Base-by-base conservation (phyloP, 805 yeast species). In the Cyberlindnera lachancei region DNA sequence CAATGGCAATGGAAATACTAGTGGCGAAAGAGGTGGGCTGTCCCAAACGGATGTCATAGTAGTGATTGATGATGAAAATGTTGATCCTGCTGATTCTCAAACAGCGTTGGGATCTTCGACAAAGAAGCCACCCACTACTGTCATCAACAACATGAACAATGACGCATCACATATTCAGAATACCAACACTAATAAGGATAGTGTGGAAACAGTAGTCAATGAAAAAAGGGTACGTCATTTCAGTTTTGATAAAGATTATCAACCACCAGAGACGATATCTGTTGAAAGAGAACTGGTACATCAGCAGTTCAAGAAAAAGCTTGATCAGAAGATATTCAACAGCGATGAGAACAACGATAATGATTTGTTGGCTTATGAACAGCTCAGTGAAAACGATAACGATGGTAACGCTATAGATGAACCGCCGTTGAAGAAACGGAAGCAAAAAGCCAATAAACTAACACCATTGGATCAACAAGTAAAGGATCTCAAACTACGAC, bases 381-480 rank as follows among this genome's bases (percentile, higher is more conserved):
- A 12, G 17, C 11, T 27, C 10, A 27, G 23, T 13, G 23, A 27
- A n/a, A 36, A 32, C 13, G 38, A 30, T 10, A 40, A 27, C 7
- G 33, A 34, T 8, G 40, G 33, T 9, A 38, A 34, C 3, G 41
- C 30, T 8, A 14, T 18, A 18, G 23, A 12, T 13, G 23, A 27
- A 11, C 31, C 31, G 8, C 29, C 23, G 11, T 27, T 25, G 10
- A 21, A 29, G 24, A 40, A 35, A 18, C 28, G 23, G 19, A 31
- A 27, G 36, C n/a, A n/a, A n/a, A n/a, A n/a, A n/a, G n/a, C n/a
- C n/a, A n/a, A n/a, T n/a, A 62, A 62, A 35, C 56, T 79, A 28
- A 82, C 95, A 0, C 96, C 96, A 0, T 56, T 88, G 23, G 96
- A 87, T 44, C 70, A 68, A 39, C 96, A 88, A 55, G 75, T 77